Evolutionary conservation across 495 filamentous ascomycete genomes (phyloP).

Genomic region (Cudoniella acicularis): DNA sequence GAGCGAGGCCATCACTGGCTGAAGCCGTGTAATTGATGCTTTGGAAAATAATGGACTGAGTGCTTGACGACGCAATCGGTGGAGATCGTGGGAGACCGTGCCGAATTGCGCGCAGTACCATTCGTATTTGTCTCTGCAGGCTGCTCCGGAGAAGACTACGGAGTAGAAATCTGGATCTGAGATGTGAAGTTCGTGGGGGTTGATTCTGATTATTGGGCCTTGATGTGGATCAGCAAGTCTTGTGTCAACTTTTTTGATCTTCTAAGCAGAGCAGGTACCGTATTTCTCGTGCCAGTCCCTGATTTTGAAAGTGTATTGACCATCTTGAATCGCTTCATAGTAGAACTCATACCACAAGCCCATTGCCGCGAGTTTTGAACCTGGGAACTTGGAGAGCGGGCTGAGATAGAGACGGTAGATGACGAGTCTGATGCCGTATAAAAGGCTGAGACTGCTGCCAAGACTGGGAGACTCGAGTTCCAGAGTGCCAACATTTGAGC

Average conservation of each 20-base stretch:
- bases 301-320: slow-evolving; percentile 25
- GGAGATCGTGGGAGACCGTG: slow-evolving; percentile 41
- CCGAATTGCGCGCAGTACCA: slow-evolving; percentile 6
- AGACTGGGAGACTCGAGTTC: no score
- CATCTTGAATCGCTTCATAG: slow-evolving; percentile 14
- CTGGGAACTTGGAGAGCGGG: slow-evolving; percentile 43
- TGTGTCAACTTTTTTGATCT: neutral
- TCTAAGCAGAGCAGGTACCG: slow-evolving; percentile 29
- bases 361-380: slow-evolving; percentile 41
- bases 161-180: slow-evolving; percentile 49
- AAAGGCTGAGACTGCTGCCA: no score
- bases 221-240: neutral
- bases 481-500: no score
- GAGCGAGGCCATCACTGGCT: slow-evolving; percentile 11
- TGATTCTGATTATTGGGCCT: slow-evolving; percentile 56
- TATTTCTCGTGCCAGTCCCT: slow-evolving; percentile 29
- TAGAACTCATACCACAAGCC: slow-evolving; percentile 37
- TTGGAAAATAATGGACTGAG: slow-evolving; percentile 39
- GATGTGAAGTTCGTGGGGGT: slow-evolving; percentile 52
- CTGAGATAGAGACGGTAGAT: slow-evolving; percentile 35
- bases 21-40: neutral
- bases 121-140: neutral
- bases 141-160: slow-evolving; percentile 35
- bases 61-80: slow-evolving; percentile 34
- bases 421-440: neutral